Evolutionary conservation across 192 early-diverging fungal genomes (phyloP).

Genomic region (Linnemannia schmuckeri): DNA sequence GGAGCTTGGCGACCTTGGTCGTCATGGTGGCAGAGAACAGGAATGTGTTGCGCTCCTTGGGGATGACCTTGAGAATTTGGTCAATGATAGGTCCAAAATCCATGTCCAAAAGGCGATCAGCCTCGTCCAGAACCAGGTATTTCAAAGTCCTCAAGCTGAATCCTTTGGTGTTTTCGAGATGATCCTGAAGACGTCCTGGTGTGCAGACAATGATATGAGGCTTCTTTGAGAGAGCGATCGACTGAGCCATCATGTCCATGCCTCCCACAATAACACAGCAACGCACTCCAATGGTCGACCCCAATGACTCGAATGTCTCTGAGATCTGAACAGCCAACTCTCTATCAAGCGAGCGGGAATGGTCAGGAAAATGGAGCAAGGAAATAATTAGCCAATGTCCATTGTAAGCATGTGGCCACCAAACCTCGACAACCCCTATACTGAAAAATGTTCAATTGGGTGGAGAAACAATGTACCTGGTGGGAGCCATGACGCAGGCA

Average conservation of each 20-base stretch:
- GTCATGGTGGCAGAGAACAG: conserved; percentile 99
- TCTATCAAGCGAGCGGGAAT: conserved; percentile 50
- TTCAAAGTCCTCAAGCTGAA: conserved; percentile 93
- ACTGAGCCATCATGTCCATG: conserved; percentile 97
- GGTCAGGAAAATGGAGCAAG: not conserved
- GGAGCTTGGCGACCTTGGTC: conserved; percentile 97
- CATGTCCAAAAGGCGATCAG: conserved; percentile 92
- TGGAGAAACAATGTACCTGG: conserved; percentile 66
- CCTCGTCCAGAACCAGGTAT: conserved; percentile 95
- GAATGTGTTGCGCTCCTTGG: conserved; percentile 91
- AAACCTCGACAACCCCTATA: not conserved
- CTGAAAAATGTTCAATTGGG: not conserved
- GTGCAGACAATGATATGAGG: conserved; percentile 97
- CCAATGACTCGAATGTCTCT: conserved; percentile 92
- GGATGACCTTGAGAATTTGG: conserved; percentile 92
- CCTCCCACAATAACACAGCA: conserved; percentile 95
- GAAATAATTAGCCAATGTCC: not conserved
- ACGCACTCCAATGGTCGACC: conserved; percentile 91
- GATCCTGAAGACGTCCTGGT: conserved; percentile 95
- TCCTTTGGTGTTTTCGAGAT: conserved; percentile 98
- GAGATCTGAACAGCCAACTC: conserved; percentile 97
- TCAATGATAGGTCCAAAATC: conserved; percentile 98
- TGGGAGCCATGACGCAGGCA: conserved; percentile 97
- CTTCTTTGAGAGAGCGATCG: conserved; percentile 93
- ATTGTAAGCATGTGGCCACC: not conserved